Evolutionary conservation across 2,329 filamentous ascomycete species (phyloP).

Genomic region (Penicillium brevicompactum): DNA sequence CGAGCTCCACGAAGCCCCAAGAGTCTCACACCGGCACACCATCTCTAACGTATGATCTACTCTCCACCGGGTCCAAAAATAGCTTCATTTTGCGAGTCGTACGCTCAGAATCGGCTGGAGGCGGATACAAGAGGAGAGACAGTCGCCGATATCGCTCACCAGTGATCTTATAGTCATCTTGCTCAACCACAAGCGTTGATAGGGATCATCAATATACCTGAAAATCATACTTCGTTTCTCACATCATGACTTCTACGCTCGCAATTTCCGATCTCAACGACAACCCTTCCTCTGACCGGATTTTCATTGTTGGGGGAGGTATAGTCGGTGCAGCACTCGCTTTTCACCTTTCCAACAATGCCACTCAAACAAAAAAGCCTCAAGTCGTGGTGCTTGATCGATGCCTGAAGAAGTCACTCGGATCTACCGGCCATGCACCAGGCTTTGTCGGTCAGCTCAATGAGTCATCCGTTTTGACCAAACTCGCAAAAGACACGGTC

Average conservation of each 20-base stretch:
- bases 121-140: not conserved
- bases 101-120: not conserved
- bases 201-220: not conserved
- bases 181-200: not conserved
- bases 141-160: not conserved
- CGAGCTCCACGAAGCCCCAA: not conserved
- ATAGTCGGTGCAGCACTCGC: slow-evolving; percentile 40
- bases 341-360: slow-evolving; percentile 32
- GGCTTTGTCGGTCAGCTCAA: slow-evolving; percentile 41
- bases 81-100: not conserved
- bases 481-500: slow-evolving; percentile 34
- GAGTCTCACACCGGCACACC: too few relatives aligned
- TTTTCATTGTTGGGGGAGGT: slow-evolving; percentile 33
- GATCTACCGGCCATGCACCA: slow-evolving; percentile 38
- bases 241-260: slow-evolving; percentile 3
- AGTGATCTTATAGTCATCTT: not conserved
- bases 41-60: too few relatives aligned
- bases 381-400: slow-evolving; percentile 31
- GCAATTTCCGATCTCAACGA: slow-evolving; percentile 7
- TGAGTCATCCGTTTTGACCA: slow-evolving; percentile 32
- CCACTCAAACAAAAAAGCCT: slow-evolving; percentile 22
- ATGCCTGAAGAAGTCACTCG: slow-evolving; percentile 25
- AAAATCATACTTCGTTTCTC: not conserved
- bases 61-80: not conserved
- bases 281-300: slow-evolving; percentile 3